Evolutionary conservation across 495 filamentous ascomycete species (phyloP), one percentile per base, ranked within the genome.

Genomic region (Aspergillus taichungensis): DNA sequence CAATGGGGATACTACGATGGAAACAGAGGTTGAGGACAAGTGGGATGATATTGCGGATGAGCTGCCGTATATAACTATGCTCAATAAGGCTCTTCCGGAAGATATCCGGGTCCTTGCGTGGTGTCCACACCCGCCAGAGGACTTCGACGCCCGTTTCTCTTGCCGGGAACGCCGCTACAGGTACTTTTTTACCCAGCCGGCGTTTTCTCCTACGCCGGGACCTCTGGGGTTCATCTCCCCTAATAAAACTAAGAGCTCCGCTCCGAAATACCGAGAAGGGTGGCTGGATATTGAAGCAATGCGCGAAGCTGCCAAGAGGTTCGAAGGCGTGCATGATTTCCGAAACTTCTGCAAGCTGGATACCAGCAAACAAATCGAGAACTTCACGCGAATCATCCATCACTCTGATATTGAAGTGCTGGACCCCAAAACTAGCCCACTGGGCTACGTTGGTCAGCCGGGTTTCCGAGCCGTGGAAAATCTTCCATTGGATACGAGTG

Each of bases 171-270:
- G 92, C 37, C 80, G 80, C 44, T 98, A 98, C 63, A 77, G 82
- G 34, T 98, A 97, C 66, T 96, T 95, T 75, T 98, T 98, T 72
- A 97, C 91, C 7, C 84, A 95, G 54, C 94, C 92, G 0, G 84
- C 84, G 3, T 94, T 88, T 53, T 55, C 78, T 24, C 88, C 89
- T 1, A 69, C 73, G 13, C 55, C 66, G 13, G 63, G 65, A 29
- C 33, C 57, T 28, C 37, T 60, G 40, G 70, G 66, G 13, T 59
- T 72, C 32, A 50, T 48, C 28, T 53, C 61, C 32, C 55, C 53
- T 1, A 46, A 48, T 18, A 51, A 57, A 30, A 43, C 49, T 3
- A 46, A 42, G 30, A 47, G 54, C 29, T 41, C 43, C 13, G 38
- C 56, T 24, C 56, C 55, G 27, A 61, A 69, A 30, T 60, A 54